Conservation (phyloP, 2,329 filamentous ascomycete species). For the Fusarium nodosum region DNA sequence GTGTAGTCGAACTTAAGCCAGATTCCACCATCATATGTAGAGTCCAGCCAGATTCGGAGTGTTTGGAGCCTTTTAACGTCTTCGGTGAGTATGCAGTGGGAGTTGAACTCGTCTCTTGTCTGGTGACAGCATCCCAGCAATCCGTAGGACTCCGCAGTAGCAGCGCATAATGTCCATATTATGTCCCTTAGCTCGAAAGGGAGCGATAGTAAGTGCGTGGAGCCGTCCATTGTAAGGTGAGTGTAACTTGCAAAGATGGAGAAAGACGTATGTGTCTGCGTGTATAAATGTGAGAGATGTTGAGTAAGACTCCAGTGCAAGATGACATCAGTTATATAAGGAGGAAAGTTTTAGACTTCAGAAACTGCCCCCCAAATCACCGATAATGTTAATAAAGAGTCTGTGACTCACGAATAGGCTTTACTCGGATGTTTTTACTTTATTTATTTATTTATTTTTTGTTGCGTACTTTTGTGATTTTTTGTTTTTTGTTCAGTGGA, state of each 20-base stretch:
- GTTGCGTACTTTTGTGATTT: no score
- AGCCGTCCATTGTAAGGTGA: background rate
- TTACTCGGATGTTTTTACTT: background rate
- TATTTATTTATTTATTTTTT: no score
- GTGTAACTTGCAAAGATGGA: background rate
- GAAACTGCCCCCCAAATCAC: no score
- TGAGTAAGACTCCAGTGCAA: background rate
- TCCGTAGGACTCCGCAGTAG: background rate
- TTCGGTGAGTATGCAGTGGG: slow-evolving; percentile 2
- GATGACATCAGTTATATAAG: background rate
- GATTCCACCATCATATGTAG: slow-evolving; percentile 12
- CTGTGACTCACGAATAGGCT: background rate
- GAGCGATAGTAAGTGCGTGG: background rate
- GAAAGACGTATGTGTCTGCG: background rate
- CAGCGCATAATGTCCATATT: slow-evolving; percentile 15
- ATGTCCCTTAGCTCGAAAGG: slow-evolving; percentile 31
- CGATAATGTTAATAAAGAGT: background rate
- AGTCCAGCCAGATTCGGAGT: slow-evolving; percentile 21
- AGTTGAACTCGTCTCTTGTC: slow-evolving; percentile 14
- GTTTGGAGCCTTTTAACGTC: background rate
- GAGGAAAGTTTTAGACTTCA: no score
- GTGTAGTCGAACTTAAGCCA: slow-evolving; percentile 30
- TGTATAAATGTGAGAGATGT: background rate
- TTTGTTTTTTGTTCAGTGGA: no score
- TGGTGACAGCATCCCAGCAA: slow-evolving; percentile 23